A percentile compares a stretch with the other conserved stretches of the same genome.
phyloP scores from a whole-genome alignment of 1,139 yeast species.

The Nakaseomyces delphensis region DNA sequence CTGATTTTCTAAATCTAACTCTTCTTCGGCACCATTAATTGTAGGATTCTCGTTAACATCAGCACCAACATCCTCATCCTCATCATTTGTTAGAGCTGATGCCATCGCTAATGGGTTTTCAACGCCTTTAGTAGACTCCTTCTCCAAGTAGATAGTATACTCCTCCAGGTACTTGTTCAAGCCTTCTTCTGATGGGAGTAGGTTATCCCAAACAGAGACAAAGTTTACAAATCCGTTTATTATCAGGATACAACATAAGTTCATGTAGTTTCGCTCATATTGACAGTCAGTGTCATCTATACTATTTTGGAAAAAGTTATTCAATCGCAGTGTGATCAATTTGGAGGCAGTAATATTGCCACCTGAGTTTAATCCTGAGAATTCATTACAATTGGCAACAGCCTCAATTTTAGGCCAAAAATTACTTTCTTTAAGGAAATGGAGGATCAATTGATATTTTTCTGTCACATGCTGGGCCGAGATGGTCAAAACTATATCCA shows the following conservation, averaged over 20 bases:
- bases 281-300: conserved; percentile 20
- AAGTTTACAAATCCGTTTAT: conserved; percentile 62
- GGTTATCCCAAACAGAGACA: conserved; percentile 49
- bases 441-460: conserved; percentile 40
- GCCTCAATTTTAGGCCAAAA: conserved; percentile 55
- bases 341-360: conserved; percentile 57
- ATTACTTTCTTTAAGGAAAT: conserved; percentile 43
- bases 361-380: conserved; percentile 37
- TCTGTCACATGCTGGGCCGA: conserved; percentile 39
- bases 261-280: conserved; percentile 33
- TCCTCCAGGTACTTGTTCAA: conserved; percentile 37
- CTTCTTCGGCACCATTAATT: conserved; percentile 13
- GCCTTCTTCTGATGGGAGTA: conserved; percentile 38
- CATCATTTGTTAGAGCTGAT: conserved; percentile 73
- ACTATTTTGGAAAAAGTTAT: conserved; percentile 31
- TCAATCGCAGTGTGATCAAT: conserved; percentile 50
- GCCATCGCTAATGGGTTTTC: conserved; percentile 83
- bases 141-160: conserved; percentile 48
- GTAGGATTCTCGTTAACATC: conserved; percentile 13
- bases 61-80: conserved; percentile 29
- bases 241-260: conserved; percentile 48
- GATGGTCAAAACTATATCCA: conserved; percentile 54
- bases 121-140: conserved; percentile 53
- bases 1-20: conserved; percentile 6
- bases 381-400: conserved; percentile 25